A percentile compares a stretch with the other conserved stretches of the same genome.
Conservation (phyloP, 768 basidiomycete genomes). For the Mycena sanguinolenta region DNA sequence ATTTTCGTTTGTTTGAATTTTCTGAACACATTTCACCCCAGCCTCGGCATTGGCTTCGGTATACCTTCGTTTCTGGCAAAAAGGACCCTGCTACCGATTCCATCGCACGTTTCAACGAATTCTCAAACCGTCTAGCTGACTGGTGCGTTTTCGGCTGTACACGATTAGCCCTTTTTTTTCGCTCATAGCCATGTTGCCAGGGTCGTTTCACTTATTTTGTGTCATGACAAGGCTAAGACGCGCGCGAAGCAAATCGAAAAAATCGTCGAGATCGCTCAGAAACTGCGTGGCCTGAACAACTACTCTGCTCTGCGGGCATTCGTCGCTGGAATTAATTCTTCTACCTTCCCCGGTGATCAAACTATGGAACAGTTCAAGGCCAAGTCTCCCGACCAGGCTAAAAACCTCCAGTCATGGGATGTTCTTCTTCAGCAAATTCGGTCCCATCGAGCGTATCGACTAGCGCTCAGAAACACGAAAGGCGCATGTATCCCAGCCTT, state of each 20-base stretch:
- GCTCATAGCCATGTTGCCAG: conserved; percentile 55
- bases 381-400: conserved; percentile 76
- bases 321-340: conserved; percentile 92
- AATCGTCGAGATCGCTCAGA: conserved; percentile 86
- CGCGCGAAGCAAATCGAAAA: conserved; percentile 90
- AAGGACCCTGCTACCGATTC: conserved; percentile 76
- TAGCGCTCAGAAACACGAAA: conserved; percentile 88
- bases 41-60: conserved; percentile 91
- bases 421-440: conserved; percentile 85
- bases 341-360: conserved; percentile 82
- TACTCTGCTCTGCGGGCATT: conserved; percentile 94
- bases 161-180: neutral
- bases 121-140: conserved; percentile 87
- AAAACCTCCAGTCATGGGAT: conserved; percentile 86
- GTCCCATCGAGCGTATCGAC: conserved; percentile 91
- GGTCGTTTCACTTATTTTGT: conserved; percentile 92
- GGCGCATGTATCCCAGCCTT: conserved; percentile 90
- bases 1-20: conserved; percentile 18
- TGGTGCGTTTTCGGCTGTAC: conserved; percentile 65
- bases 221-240: conserved; percentile 81
- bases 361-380: conserved; percentile 81
- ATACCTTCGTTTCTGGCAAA: conserved; percentile 77
- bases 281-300: conserved; percentile 87
- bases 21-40: conserved; percentile 45
- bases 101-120: conserved; percentile 78